Conservation (phyloP, 2,329 filamentous ascomycete genomes). For the Trichoderma sp. region DNA sequence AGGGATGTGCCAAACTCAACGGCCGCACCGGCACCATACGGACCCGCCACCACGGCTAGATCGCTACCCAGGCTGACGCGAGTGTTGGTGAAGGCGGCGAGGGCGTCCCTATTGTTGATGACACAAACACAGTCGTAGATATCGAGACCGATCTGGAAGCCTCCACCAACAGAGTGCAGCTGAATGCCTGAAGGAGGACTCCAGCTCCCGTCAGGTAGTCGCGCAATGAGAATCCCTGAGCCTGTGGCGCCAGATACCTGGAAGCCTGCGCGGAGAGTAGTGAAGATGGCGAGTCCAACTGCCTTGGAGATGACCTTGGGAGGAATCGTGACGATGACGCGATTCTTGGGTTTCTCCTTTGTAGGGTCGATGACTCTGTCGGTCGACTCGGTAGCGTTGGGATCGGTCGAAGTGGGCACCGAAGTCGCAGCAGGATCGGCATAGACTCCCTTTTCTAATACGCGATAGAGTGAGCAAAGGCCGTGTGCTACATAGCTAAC, state of each 20-base stretch:
- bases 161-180: conserved; percentile 74
- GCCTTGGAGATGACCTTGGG: conserved; percentile 61
- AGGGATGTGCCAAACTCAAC: conserved; percentile 54
- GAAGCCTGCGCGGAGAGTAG: conserved; percentile 64
- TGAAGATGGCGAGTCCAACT: conserved; percentile 69
- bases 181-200: conserved; percentile 79
- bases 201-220: conserved; percentile 65
- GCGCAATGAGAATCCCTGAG: conserved; percentile 61
- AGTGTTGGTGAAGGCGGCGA: conserved; percentile 72
- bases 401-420: conserved; percentile 32
- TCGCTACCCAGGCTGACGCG: conserved; percentile 76
- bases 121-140: conserved; percentile 88
- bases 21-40: conserved; percentile 67
- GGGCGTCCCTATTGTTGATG: conserved; percentile 73
- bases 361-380: conserved; percentile 32
- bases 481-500: neutral
- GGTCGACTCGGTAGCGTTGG: conserved; percentile 30
- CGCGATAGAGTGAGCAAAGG: neutral
- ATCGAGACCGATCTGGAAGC: conserved; percentile 77
- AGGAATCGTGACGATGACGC: conserved; percentile 53
- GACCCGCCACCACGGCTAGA: conserved; percentile 68
- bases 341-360: conserved; percentile 42
- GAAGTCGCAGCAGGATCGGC: conserved; percentile 35
- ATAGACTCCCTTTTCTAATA: conserved; percentile 51
- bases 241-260: conserved; percentile 65